Evolutionary conservation across 768 basidiomycete genomes (phyloP), one percentile per base, ranked within the genome.

Genomic region (Trametes punicea): DNA sequence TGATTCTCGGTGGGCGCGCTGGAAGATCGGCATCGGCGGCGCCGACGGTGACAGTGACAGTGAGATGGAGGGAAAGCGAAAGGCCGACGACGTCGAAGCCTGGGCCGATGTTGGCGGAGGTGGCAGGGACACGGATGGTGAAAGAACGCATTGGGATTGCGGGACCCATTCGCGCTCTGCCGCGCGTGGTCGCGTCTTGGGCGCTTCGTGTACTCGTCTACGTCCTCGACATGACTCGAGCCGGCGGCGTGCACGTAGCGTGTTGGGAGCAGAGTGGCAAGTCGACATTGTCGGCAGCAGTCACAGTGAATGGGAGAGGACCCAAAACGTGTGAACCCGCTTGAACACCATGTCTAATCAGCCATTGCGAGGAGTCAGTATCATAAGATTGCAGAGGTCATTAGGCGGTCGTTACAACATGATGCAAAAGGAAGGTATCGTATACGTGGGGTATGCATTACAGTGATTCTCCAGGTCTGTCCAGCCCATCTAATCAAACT

Each of bases 31-130:
- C 65, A 42, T 70, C 42, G 29, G 68, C 60, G 25, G 72, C 61
- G 11, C 72, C 45, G 69, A 79, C 66, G 45, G 76, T 76, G 64
- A 94, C 86, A 44, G 79, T 79, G 65, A 98, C 79, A 15, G 83
- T 86, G 63, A 98, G 81, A 62, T 86, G 80, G 27, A 97, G 82
- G 1, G 92, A 93, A 21, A 98, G 84, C 0, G 96, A 95, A 60
- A 99, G 87, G n/a, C 97, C 97, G 62, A 98, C 93, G 60, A 98
- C 97, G 71, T 99, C 97, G 73, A 99, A 99, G 23, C 96, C 96
- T 36, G 96, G 96, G 2, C 96, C 96, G 67, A 99, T 94, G 76
- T 99, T 99, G 62, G 96, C 96, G 60, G 95, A 94, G 2, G 96
- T 98, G n/a, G 93, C 93, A 9, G 96, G 96, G 49, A 98, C 88